Conservation (phyloP, 1,139 yeast species). For the Zygosaccharomyces sapae region DNA sequence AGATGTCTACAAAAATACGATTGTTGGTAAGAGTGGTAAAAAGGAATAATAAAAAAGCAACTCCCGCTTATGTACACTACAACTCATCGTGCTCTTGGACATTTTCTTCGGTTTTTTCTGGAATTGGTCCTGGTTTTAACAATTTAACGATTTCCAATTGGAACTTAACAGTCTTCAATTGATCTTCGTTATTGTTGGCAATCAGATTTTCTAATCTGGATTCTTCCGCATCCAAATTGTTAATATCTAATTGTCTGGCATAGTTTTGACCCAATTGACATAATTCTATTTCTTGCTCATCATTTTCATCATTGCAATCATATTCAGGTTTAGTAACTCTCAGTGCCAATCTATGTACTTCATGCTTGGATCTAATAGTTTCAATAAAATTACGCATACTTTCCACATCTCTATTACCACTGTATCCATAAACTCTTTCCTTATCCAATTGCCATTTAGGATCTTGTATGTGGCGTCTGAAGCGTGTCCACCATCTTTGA, state of each 20-base stretch:
- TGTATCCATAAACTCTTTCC: conserved; percentile 25
- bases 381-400: conserved; percentile 24
- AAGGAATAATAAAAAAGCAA: too few relatives aligned
- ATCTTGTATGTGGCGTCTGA: conserved; percentile 11
- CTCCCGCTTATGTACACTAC: conserved; percentile 1
- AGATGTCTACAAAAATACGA: conserved; percentile 34
- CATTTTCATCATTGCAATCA: conserved; percentile 13
- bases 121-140: background rate
- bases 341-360: conserved; percentile 5
- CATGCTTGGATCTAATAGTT: conserved; percentile 14
- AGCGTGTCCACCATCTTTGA: conserved; percentile 12
- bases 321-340: conserved; percentile 10
- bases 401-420: conserved; percentile 27
- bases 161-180: conserved; percentile 8
- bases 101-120: background rate
- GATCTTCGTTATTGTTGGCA: conserved; percentile 11
- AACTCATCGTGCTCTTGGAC: conserved; percentile 9
- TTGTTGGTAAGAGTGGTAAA: too few relatives aligned
- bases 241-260: conserved; percentile 1
- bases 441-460: conserved; percentile 23
- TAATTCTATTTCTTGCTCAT: conserved; percentile 2
- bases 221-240: conserved; percentile 11
- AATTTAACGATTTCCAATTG: conserved; percentile 12
- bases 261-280: conserved; percentile 20
- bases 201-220: conserved; percentile 15